Conservation (phyloP, 2,329 filamentous ascomycete genomes). For the Dichotomopilus funicola region DNA sequence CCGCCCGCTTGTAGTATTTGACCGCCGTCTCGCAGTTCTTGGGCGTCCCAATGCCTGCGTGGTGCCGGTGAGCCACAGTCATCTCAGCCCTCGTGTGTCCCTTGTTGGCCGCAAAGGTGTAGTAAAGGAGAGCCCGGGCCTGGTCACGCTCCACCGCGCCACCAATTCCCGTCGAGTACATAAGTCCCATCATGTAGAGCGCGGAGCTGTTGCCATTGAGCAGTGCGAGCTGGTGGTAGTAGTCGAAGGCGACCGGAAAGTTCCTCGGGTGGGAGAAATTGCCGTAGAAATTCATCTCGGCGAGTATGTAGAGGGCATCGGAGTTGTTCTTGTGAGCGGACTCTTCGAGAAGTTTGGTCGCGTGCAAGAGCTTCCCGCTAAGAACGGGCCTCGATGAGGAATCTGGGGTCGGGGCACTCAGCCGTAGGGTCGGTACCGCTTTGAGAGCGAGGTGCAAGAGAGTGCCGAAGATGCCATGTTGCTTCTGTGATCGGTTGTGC, state of each 20-base stretch:
- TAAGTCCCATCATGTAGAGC: constrained; percentile 90
- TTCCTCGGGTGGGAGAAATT: constrained; percentile 85
- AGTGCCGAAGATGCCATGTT: constrained; percentile 38
- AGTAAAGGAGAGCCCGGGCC: constrained; percentile 85
- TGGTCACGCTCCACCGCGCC: constrained; percentile 76
- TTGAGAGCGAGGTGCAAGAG: constrained; percentile 41
- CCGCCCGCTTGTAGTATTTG: constrained; percentile 86
- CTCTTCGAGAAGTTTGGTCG: constrained; percentile 46
- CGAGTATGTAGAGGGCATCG: constrained; percentile 83
- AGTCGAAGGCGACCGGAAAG: constrained; percentile 69
- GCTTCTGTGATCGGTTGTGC: constrained; percentile 39
- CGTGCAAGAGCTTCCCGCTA: constrained; percentile 42
- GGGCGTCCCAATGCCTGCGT: constrained; percentile 76
- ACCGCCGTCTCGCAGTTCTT: constrained; percentile 80
- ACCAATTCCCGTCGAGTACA: constrained; percentile 90
- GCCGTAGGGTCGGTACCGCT: constrained; percentile 44
- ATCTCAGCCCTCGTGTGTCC: constrained; percentile 85
- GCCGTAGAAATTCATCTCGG: constrained; percentile 94
- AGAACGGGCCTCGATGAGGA: constrained; percentile 30
- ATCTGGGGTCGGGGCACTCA: constrained; percentile 39
- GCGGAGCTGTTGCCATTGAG: constrained; percentile 82
- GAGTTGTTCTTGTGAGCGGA: constrained; percentile 55
- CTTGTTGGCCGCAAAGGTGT: constrained; percentile 82
- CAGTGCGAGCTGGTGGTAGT: constrained; percentile 72
- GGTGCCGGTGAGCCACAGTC: constrained; percentile 82